Percentiles rank a stretch among this genome's conserved stretches.
phyloP scores from a whole-genome alignment of 1,284 basidiomycete genomes.

The Rhodotorula sp. region DNA sequence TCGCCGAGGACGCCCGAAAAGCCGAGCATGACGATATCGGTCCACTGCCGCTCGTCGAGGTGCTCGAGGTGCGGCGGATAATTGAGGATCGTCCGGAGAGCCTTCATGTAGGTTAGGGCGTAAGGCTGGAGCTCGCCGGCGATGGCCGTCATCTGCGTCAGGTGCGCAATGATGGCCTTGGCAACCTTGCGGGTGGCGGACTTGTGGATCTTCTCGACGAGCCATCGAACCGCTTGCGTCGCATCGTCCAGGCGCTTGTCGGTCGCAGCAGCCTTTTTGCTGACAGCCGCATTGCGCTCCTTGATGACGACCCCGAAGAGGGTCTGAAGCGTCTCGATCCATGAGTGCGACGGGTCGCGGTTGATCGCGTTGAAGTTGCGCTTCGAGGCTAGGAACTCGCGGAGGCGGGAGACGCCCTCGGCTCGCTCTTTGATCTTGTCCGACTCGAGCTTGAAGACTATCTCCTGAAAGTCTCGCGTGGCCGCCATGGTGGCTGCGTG shows the following conservation, averaged over 20 bases:
- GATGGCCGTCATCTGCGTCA: constrained; percentile 61
- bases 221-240: constrained; percentile 66
- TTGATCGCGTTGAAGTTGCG: constrained; percentile 58
- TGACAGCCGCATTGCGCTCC: constrained; percentile 61
- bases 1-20: constrained; percentile 75
- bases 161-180: constrained; percentile 63
- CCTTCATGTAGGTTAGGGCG: constrained; percentile 76
- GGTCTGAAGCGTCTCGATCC: constrained; percentile 70
- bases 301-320: constrained; percentile 65
- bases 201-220: constrained; percentile 62
- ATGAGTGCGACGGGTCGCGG: constrained; percentile 54
- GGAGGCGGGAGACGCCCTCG: constrained; percentile 62
- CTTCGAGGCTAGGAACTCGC: constrained; percentile 61
- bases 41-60: constrained; percentile 67
- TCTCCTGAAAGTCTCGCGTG: constrained; percentile 21
- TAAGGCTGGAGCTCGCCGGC: constrained; percentile 62
- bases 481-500: constrained; percentile 11
- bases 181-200: constrained; percentile 59
- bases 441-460: constrained; percentile 21
- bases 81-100: constrained; percentile 63
- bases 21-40: constrained; percentile 63
- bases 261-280: constrained; percentile 55
- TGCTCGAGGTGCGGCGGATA: constrained; percentile 76
- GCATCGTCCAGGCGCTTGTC: constrained; percentile 63
- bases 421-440: constrained; percentile 68